Evolutionary conservation across 1,284 basidiomycete genomes (phyloP).

Genomic region (Paramarasmius palmivorus): DNA sequence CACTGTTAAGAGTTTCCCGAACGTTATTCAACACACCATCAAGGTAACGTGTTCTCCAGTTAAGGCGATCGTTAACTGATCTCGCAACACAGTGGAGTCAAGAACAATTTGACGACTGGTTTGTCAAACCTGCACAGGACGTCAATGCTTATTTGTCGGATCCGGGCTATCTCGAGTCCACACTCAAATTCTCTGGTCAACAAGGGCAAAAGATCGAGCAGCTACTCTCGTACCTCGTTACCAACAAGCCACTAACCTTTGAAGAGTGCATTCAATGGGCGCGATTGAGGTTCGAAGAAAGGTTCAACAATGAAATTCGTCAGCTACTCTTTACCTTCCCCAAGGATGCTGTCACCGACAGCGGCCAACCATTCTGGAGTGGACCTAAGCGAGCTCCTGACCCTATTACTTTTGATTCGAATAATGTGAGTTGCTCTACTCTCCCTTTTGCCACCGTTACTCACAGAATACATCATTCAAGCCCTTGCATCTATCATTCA

Average conservation of each 20-base stretch:
- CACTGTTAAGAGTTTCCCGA: constrained; percentile 99
- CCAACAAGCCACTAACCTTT: constrained; percentile 91
- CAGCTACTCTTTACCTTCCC: constrained; percentile 95
- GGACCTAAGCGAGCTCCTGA: constrained; percentile 99
- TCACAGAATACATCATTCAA: too few species aligned
- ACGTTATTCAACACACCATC: constrained; percentile 98
- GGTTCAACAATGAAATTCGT: constrained; percentile 92
- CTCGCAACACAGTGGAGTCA: constrained; percentile 80
- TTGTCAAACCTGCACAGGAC: constrained; percentile 92
- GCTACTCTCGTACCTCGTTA: constrained; percentile 89
- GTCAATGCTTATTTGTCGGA: constrained; percentile 98
- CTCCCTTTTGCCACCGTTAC: constrained; percentile 12
- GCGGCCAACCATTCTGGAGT: constrained; percentile 95
- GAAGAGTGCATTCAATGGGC: constrained; percentile 99
- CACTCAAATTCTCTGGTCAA: constrained; percentile 88
- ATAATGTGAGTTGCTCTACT: constrained; percentile 61
- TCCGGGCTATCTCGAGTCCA: constrained; percentile 92
- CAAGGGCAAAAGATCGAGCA: constrained; percentile 90
- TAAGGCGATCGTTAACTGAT: constrained; percentile 5
- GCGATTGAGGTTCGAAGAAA: constrained; percentile 92
- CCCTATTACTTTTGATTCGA: constrained; percentile 83
- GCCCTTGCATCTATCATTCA: constrained; percentile 87
- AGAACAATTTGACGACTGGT: constrained; percentile 90
- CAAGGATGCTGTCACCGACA: constrained; percentile 87
- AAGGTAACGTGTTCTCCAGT: constrained; percentile 54